Evolutionary conservation across 139 green algal species (phyloP).

Genomic region (Raphidocelis subcapitata): DNA sequence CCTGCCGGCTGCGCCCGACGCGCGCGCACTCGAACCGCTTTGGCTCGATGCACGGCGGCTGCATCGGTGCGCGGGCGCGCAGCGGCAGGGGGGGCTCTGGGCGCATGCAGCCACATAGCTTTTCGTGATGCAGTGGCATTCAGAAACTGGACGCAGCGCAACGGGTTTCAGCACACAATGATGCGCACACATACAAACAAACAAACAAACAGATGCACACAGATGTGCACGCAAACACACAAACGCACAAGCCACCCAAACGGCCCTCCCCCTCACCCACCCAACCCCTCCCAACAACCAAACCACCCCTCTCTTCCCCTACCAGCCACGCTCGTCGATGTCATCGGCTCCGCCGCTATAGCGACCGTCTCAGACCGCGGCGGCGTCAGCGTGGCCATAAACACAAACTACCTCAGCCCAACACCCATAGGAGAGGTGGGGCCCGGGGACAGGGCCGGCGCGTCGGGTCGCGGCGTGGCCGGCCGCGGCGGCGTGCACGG

Average conservation of each 20-base stretch:
- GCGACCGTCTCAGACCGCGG: constrained; percentile 1
- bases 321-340: constrained; percentile 30
- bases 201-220: no score
- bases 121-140: background rate
- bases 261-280: no score
- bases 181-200: no score
- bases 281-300: no score
- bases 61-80: constrained; percentile 11
- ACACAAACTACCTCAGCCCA: constrained; percentile 22
- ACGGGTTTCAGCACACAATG: no score
- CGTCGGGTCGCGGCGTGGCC: background rate
- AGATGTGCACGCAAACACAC: no score
- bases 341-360: constrained; percentile 13
- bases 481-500: background rate
- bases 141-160: no score
- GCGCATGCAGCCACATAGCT: no score
- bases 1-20: background rate
- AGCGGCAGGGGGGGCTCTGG: background rate
- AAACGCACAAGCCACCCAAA: no score
- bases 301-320: no score
- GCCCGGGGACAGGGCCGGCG: background rate
- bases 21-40: constrained; percentile 10
- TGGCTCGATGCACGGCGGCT: constrained; percentile 18
- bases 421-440: constrained; percentile 7
- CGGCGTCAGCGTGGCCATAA: constrained; percentile 22